A percentile compares a stretch with the other conserved stretches of the same genome.
Conservation (phyloP, 164 flowering plant genomes). For the Vitis vinifera region DNA sequence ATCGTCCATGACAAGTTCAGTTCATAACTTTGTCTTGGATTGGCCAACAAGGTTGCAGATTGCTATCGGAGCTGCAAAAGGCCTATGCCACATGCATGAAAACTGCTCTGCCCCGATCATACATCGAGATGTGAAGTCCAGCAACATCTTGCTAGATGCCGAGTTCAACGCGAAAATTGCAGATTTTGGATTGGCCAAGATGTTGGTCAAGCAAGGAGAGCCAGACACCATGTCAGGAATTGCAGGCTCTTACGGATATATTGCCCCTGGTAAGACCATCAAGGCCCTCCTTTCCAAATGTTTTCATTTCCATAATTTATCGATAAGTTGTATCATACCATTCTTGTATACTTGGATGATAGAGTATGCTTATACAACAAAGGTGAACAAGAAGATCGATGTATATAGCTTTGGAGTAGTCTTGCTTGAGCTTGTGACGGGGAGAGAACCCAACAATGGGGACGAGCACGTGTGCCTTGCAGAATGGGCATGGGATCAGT, state of each 20-base stretch:
- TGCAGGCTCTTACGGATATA: slow-evolving; percentile 85
- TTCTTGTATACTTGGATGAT: slow-evolving; percentile 37
- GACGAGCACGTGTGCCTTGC: too few relatives aligned
- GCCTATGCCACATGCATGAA: slow-evolving; percentile 87
- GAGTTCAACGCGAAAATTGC: slow-evolving; percentile 71
- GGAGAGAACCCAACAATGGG: too few relatives aligned
- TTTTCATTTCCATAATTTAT: background rate
- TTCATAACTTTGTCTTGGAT: too few relatives aligned
- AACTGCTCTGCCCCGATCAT: slow-evolving; percentile 64
- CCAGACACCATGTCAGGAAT: slow-evolving; percentile 59
- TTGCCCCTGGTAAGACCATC: slow-evolving; percentile 73
- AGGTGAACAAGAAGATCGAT: slow-evolving; percentile 17
- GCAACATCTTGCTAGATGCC: slow-evolving; percentile 75
- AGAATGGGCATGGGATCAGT: too few relatives aligned
- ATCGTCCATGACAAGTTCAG: background rate
- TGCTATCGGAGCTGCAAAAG: too few relatives aligned
- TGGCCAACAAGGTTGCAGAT: too few relatives aligned
- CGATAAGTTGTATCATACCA: background rate
- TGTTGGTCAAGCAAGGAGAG: slow-evolving; percentile 47
- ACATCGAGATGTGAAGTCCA: slow-evolving; percentile 79
- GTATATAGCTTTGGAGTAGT: too few relatives aligned
- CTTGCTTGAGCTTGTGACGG: too few relatives aligned
- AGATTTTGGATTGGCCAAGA: slow-evolving; percentile 85
- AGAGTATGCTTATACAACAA: slow-evolving; percentile 73
- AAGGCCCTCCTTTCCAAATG: too few relatives aligned